Conservation (phyloP, 2,329 filamentous ascomycete species). For the Eurotiales sp. region DNA sequence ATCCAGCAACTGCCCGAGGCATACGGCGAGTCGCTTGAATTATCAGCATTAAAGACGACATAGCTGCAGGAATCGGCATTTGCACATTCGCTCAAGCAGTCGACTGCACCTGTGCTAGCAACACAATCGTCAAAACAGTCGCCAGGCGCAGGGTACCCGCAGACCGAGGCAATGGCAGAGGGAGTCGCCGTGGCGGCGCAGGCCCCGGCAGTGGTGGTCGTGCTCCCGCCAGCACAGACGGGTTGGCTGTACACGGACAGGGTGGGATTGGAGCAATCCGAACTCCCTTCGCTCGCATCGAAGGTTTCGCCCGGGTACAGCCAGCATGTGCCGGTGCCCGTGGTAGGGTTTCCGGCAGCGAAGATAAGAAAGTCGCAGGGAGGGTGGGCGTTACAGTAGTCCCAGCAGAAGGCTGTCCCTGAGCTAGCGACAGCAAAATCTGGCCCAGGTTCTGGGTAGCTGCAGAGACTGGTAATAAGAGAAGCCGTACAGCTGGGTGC, state of each 20-base stretch:
- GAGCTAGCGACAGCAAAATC: constrained; percentile 23
- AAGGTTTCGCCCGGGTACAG: constrained; percentile 27
- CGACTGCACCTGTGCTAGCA: constrained; percentile 18
- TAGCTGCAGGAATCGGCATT: constrained; percentile 25
- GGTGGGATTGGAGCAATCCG: constrained; percentile 19
- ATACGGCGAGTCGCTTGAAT: constrained; percentile 21
- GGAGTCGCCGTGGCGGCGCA: constrained; percentile 28
- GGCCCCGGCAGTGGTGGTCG: constrained; percentile 19
- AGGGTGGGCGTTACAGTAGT: constrained; percentile 27
- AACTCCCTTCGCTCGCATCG: constrained; percentile 21
- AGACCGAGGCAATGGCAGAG: constrained; percentile 27
- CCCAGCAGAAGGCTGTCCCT: constrained; percentile 24
- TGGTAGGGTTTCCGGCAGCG: constrained; percentile 22
- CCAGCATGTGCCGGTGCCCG: constrained; percentile 28
- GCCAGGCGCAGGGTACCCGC: constrained; percentile 27
- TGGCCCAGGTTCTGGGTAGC: constrained; percentile 21
- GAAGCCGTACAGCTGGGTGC: constrained; percentile 25
- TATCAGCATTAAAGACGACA: constrained; percentile 24
- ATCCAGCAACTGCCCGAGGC: constrained; percentile 27
- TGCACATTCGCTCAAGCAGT: constrained; percentile 25
- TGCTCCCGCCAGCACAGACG: constrained; percentile 18
- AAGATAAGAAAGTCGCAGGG: constrained; percentile 32
- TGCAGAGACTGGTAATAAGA: constrained; percentile 25
- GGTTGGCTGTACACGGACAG: constrained; percentile 24
- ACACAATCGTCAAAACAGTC: constrained; percentile 22